Conservation (phyloP, 257 asterid species). For the Parsonsia alboflavescens region DNA sequence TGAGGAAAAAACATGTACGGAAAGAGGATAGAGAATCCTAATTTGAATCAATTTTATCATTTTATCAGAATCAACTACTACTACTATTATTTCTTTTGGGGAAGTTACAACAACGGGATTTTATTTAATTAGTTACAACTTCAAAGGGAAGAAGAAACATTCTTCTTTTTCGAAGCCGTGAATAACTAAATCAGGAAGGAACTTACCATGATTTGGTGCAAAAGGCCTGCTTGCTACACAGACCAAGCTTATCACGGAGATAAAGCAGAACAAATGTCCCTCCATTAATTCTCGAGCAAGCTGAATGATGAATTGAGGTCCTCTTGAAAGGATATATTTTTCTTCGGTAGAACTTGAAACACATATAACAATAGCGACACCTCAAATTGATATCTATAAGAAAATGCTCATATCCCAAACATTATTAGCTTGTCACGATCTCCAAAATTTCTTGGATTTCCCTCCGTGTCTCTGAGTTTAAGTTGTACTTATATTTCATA, state of each 20-base stretch:
- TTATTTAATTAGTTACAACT: too few species aligned
- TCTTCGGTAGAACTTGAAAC: not conserved
- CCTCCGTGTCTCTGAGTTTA: not conserved
- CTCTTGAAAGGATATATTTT: not conserved
- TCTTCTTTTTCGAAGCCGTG: not conserved
- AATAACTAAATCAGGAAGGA: too few species aligned
- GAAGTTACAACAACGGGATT: too few species aligned
- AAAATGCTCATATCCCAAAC: conserved; percentile 4
- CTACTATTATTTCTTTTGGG: too few species aligned
- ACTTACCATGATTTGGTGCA: conserved; percentile 24
- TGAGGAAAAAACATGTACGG: not conserved
- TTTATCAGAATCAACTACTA: too few species aligned
- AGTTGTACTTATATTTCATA: not conserved
- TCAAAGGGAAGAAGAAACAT: not conserved
- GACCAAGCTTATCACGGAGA: conserved; percentile 32
- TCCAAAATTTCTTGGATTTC: conserved; percentile 5
- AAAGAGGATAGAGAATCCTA: not conserved
- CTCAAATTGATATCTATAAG: not conserved
- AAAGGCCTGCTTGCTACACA: conserved; percentile 36
- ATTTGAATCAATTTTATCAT: too few species aligned
- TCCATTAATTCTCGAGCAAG: conserved; percentile 31
- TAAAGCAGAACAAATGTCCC: conserved; percentile 23
- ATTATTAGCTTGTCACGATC: not conserved
- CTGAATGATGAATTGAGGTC: conserved; percentile 10
- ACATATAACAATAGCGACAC: not conserved